Evolutionary conservation across 2,329 filamentous ascomycete species (phyloP).

Genomic region (Lasiodiplodia sp.): DNA sequence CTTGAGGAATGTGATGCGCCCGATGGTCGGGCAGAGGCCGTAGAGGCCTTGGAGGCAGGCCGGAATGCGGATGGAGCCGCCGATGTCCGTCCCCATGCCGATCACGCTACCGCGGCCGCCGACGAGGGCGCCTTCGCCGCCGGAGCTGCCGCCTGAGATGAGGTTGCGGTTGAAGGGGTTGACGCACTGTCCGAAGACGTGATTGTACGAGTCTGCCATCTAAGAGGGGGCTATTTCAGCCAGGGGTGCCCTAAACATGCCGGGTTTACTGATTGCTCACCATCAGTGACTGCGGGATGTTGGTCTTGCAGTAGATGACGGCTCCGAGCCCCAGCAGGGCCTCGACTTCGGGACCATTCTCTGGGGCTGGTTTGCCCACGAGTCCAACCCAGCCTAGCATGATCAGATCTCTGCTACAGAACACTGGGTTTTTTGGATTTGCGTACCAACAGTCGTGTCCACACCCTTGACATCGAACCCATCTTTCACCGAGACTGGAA

Average conservation of each 20-base stretch:
- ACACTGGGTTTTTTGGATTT: neutral
- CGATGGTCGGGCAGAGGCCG: conserved; percentile 43
- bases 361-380: conserved; percentile 35
- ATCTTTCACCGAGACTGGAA: conserved; percentile 58
- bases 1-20: conserved; percentile 49
- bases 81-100: conserved; percentile 52
- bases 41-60: conserved; percentile 27
- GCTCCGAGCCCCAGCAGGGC: conserved; percentile 53
- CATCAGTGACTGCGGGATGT: conserved; percentile 63
- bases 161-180: conserved; percentile 62
- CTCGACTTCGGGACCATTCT: conserved; percentile 38
- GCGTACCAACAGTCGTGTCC: conserved; percentile 64
- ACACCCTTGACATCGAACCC: conserved; percentile 58
- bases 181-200: conserved; percentile 59
- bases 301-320: conserved; percentile 61
- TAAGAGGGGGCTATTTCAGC: neutral
- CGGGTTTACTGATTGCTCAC: conserved; percentile 38
- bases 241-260: too few relatives aligned
- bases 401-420: neutral
- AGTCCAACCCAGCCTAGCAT: conserved; percentile 62
- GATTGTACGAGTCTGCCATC: conserved; percentile 57
- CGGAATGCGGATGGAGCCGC: conserved; percentile 30
- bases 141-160: conserved; percentile 61
- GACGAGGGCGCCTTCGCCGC: conserved; percentile 64
- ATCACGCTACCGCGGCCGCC: conserved; percentile 61